phyloP scores from a whole-genome alignment of 2,329 filamentous ascomycete genomes.

The Fusarium tuaranense region DNA sequence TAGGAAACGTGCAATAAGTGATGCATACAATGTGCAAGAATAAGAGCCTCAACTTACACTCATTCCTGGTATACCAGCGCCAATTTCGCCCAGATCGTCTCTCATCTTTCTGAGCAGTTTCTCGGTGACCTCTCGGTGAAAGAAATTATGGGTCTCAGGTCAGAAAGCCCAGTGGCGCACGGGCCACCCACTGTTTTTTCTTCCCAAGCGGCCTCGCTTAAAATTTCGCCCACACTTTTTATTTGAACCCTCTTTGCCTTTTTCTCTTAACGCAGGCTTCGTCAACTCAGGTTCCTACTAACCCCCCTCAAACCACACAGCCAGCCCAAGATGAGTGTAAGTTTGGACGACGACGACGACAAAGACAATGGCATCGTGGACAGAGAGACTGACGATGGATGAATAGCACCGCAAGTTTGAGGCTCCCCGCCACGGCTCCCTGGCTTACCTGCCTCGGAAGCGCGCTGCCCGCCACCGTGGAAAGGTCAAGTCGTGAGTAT shows the following conservation, averaged over 20 bases:
- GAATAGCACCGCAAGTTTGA: slow-evolving; percentile 71
- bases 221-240: slow-evolving; percentile 54
- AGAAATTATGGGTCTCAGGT: slow-evolving; percentile 16
- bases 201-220: slow-evolving; percentile 49
- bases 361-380: slow-evolving; percentile 45
- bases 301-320: slow-evolving; percentile 53
- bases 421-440: slow-evolving; percentile 94
- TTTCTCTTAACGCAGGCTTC: slow-evolving; percentile 47
- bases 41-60: background rate
- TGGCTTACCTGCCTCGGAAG: slow-evolving; percentile 91
- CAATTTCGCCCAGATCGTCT: background rate
- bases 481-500: slow-evolving; percentile 96
- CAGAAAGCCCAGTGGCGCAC: slow-evolving; percentile 34
- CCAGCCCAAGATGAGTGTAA: slow-evolving; percentile 57
- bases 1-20: background rate
- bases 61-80: background rate
- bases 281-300: slow-evolving; percentile 51
- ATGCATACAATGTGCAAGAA: background rate
- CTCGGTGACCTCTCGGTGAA: slow-evolving; percentile 27
- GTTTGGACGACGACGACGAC: slow-evolving; percentile 34
- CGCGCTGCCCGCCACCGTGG: slow-evolving; percentile 93
- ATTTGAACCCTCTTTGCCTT: slow-evolving; percentile 49
- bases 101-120: background rate
- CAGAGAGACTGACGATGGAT: slow-evolving; percentile 29
- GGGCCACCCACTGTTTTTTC: slow-evolving; percentile 42